A percentile compares a stretch with the other conserved stretches of the same genome.
Conservation (phyloP, 106 monocot genomes). For the Dioscorea alata region DNA sequence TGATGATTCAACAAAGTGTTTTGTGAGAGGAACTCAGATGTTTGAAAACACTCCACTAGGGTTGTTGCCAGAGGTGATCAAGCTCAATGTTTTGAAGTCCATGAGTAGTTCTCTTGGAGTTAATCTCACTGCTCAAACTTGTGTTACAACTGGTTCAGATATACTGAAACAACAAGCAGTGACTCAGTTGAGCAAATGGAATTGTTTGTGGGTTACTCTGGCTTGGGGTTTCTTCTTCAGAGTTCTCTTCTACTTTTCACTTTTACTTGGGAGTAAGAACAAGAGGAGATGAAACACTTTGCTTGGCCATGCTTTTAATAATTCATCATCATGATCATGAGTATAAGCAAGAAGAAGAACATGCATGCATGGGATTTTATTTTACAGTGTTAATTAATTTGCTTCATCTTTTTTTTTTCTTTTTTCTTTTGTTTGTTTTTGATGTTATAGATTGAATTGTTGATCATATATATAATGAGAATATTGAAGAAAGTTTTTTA, state of each 20-base stretch:
- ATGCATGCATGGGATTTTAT: no score
- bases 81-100: slow-evolving; percentile 44
- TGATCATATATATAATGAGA: no score
- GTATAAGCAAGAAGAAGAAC: no score
- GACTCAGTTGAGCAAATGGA: slow-evolving; percentile 71
- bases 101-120: slow-evolving; percentile 43
- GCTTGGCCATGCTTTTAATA: no score
- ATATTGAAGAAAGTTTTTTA: no score
- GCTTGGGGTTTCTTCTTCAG: slow-evolving; percentile 89
- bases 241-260: slow-evolving; percentile 66
- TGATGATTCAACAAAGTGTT: slow-evolving; percentile 49
- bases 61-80: slow-evolving; percentile 29
- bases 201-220: slow-evolving; percentile 55
- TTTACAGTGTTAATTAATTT: no score
- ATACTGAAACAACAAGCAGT: slow-evolving; percentile 58
- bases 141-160: slow-evolving; percentile 56
- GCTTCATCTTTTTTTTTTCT: no score
- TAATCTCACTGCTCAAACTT: slow-evolving; percentile 31
- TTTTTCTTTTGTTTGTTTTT: slow-evolving; percentile 4
- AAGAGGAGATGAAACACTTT: slow-evolving; percentile 79
- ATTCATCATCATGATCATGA: no score
- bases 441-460: no score
- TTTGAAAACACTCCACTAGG: slow-evolving; percentile 80
- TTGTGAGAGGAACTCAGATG: slow-evolving; percentile 70
- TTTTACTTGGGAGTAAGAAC: slow-evolving; percentile 76